Evolutionary conservation across 2,329 filamentous ascomycete genomes (phyloP).

Genomic region (Immersiporthe knoxdaviesiana): DNA sequence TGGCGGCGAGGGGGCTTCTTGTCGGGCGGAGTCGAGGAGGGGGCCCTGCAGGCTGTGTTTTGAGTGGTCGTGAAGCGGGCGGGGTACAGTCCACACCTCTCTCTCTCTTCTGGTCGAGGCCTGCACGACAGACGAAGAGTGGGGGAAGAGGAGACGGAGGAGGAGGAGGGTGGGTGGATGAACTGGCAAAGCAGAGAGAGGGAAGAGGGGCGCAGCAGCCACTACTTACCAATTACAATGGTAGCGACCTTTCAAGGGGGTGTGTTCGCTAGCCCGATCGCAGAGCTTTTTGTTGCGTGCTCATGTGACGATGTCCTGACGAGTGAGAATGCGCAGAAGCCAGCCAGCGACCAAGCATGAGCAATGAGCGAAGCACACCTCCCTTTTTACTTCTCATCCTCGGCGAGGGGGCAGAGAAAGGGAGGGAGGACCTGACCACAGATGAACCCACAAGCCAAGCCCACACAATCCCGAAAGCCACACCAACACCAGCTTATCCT

Average conservation of each 20-base stretch:
- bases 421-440: too few relatives aligned
- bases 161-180: neutral
- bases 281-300: neutral
- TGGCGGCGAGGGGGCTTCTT: neutral
- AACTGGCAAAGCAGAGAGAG: neutral
- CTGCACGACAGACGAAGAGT: neutral
- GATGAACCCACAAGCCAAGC: too few relatives aligned
- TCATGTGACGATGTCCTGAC: neutral
- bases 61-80: neutral
- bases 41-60: neutral
- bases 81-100: neutral
- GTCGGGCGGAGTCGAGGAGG: neutral
- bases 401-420: too few relatives aligned
- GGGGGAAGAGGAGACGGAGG: too few relatives aligned
- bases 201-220: neutral
- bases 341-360: neutral
- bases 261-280: neutral
- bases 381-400: too few relatives aligned
- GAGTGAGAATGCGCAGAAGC: neutral
- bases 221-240: neutral
- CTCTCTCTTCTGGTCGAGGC: neutral
- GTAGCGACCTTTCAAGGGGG: neutral
- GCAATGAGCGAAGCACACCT: neutral
- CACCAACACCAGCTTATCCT: too few relatives aligned
- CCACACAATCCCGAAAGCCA: too few relatives aligned